Evolutionary conservation across 2,329 filamentous ascomycete species (phyloP).

Genomic region (Aspergillus brasiliensis): DNA sequence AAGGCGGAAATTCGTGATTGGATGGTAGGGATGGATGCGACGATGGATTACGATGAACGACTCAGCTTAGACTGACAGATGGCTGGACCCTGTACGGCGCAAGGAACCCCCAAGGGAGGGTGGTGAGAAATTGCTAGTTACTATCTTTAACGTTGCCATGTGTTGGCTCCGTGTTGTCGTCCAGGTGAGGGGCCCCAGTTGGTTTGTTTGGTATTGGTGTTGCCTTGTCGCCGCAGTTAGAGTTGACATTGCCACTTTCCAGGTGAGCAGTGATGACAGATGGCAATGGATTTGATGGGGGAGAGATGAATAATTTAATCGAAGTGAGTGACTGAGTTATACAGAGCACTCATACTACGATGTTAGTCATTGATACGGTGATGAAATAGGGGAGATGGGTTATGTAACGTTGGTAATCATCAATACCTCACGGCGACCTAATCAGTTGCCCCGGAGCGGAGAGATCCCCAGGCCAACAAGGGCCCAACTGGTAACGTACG

Average conservation of each 20-base stretch:
- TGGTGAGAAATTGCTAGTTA: neutral
- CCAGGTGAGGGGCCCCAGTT: neutral
- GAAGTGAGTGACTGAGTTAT: no score
- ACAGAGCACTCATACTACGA: no score
- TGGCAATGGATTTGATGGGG: no score
- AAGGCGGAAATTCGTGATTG: conserved; percentile 8
- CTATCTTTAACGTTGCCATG: conserved; percentile 12
- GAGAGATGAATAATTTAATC: no score
- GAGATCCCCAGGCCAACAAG: conserved; percentile 4
- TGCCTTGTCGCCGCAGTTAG: neutral
- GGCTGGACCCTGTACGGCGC: conserved; percentile 6
- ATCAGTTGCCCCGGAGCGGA: neutral
- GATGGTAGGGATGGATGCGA: neutral
- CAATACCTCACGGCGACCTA: neutral
- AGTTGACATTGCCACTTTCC: neutral
- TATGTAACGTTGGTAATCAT: neutral
- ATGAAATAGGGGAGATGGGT: neutral
- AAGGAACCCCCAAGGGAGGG: conserved; percentile 2
- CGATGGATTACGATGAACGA: neutral
- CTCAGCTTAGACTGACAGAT: neutral
- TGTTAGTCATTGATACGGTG: neutral
- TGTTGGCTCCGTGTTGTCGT: conserved; percentile 7
- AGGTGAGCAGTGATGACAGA: no score
- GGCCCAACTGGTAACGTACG: neutral
- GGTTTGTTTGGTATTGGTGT: conserved; percentile 1